Base-by-base conservation (phyloP, 306 rosid species). In the Senna tora region DNA sequence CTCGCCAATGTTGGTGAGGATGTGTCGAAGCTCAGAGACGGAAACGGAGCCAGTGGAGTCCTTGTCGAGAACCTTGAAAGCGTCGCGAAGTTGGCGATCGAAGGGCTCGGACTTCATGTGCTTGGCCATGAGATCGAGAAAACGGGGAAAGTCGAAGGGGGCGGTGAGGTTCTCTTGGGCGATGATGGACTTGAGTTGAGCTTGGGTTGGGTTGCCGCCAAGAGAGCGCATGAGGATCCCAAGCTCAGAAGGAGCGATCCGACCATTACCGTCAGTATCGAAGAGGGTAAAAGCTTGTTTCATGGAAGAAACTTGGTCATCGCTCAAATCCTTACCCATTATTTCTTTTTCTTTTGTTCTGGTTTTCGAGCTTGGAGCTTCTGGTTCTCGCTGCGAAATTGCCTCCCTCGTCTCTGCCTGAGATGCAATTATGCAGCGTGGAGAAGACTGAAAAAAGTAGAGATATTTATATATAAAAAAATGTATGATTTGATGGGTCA, bases 221-320 rank as follows among this genome's bases (percentile, higher is more conserved):
- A 95, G 90, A 5, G 96, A 95, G 1, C 99, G 89, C 99, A 95
- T 95, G 22, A 95, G 96, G 85, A 95, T 95, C 61, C 99, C 99
- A 0, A 95, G 89, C 73, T 95, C 99, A 13, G 97, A 91, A 2
- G 97, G 96, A 5, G 99, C 96, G 86, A 95, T 89, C 90, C 83
- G 80, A 11, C 99, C 99, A 52, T 91, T 90, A 8, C 84, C 83
- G 81, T 89, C 96, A 5, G 96, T 85, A 61, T 91, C 97, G 78
- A 95, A 95, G 45, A 95, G 93, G 9, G 88, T 84, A 93, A 95
- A 95, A 12, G 99, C 99, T 84, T 91, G 93, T 69, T 85, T 91
- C 97, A 95, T 95, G 1, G 99, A 89, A 16, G 92, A 83, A 17
- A 91, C 88, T 73, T 91, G 99, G 8, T 95, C 97, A 88, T 91